Conservation (phyloP, 2,329 filamentous ascomycete species). For the Botrytis pseudocinerea region DNA sequence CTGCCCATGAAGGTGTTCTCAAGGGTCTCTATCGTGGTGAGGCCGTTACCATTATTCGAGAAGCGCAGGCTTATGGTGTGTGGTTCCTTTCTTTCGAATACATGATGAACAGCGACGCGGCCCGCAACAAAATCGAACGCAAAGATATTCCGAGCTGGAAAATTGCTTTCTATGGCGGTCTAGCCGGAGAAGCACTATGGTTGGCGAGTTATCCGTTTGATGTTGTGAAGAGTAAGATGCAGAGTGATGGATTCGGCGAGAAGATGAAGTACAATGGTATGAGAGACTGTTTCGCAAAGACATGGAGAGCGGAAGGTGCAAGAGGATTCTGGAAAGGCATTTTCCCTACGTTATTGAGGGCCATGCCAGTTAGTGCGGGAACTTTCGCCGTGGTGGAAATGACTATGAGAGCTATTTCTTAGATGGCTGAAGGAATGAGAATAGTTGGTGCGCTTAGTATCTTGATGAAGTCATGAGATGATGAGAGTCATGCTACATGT, state of each 20-base stretch:
- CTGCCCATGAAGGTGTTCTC: constrained; percentile 64
- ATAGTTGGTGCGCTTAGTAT: background rate
- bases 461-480: background rate
- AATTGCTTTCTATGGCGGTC: constrained; percentile 86
- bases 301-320: constrained; percentile 72
- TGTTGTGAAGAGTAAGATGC: constrained; percentile 99
- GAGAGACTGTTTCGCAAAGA: constrained; percentile 87
- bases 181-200: constrained; percentile 95
- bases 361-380: constrained; percentile 97
- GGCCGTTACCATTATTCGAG: constrained; percentile 80
- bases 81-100: constrained; percentile 98
- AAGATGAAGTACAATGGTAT: constrained; percentile 74
- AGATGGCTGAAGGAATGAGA: constrained; percentile 5
- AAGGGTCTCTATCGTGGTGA: constrained; percentile 83
- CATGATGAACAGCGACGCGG: constrained; percentile 88
- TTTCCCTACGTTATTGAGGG: constrained; percentile 83
- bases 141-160: constrained; percentile 80
- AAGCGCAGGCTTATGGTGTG: constrained; percentile 90
- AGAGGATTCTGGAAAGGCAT: constrained; percentile 95
- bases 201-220: constrained; percentile 92
- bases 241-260: constrained; percentile 85
- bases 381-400: constrained; percentile 85
- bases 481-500: background rate
- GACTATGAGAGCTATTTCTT: constrained; percentile 62
- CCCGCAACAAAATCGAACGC: constrained; percentile 72